Conservation (phyloP, 495 filamentous ascomycete species). For the Podospora pseudoanserina region DNA sequence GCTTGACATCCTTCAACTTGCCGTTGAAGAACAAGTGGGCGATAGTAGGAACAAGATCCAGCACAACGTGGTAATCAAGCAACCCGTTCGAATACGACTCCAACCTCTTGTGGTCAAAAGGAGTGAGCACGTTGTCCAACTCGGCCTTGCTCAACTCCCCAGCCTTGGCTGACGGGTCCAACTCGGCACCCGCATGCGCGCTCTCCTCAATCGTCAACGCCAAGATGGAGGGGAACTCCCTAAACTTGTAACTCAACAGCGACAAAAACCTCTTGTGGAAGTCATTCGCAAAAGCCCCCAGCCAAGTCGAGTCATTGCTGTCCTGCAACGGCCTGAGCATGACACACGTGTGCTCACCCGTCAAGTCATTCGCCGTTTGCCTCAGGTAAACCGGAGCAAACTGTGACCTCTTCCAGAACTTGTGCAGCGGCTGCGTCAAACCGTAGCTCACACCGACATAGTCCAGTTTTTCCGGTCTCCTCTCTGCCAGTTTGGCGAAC, state of each 20-base stretch:
- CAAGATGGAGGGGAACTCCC: constrained; percentile 72
- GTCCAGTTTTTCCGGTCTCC: constrained; percentile 74
- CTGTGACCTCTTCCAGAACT: constrained; percentile 89
- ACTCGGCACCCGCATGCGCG: constrained; percentile 67
- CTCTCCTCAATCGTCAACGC: constrained; percentile 88
- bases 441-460: constrained; percentile 96
- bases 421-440: constrained; percentile 81
- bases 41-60: constrained; percentile 84
- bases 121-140: constrained; percentile 72
- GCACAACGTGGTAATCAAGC: constrained; percentile 94
- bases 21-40: constrained; percentile 79
- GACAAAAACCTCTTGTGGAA: constrained; percentile 89
- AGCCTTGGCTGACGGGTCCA: constrained; percentile 47
- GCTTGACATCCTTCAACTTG: constrained; percentile 61
- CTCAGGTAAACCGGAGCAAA: constrained; percentile 92
- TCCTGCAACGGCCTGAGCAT: constrained; percentile 79
- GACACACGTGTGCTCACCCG: constrained; percentile 95
- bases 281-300: constrained; percentile 84
- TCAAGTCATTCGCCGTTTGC: constrained; percentile 93
- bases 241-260: constrained; percentile 88
- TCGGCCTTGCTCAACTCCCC: constrained; percentile 61
- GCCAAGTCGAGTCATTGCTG: constrained; percentile 69
- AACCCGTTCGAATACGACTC: constrained; percentile 95
- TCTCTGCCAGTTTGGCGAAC: constrained; percentile 83
- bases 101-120: constrained; percentile 90